Conservation (phyloP, 1,284 basidiomycete species). For the Tylopilus sp. region DNA sequence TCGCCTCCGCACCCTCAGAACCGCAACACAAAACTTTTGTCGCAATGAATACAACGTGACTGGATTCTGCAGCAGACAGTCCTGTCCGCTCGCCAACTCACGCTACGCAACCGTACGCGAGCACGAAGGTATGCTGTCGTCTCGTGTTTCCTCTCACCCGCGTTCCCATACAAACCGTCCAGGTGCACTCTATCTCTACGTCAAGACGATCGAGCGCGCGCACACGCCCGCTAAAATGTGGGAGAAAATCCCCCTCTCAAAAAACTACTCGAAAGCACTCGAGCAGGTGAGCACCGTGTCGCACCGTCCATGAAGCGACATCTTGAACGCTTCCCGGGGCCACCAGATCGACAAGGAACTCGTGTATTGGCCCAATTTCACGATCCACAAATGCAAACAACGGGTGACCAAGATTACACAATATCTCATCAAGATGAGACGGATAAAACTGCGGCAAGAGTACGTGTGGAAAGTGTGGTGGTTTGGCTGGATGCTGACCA, state of each 20-base stretch:
- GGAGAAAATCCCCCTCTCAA: slow-evolving; percentile 95
- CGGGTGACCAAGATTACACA: slow-evolving; percentile 99
- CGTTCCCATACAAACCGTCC: background rate
- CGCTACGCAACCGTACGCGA: slow-evolving; percentile 98
- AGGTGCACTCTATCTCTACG: slow-evolving; percentile 96
- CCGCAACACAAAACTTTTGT: slow-evolving; percentile 96
- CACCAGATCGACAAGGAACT: slow-evolving; percentile 93
- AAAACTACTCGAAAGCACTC: slow-evolving; percentile 94
- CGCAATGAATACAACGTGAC: slow-evolving; percentile 99
- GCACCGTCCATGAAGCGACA: background rate
- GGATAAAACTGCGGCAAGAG: slow-evolving; percentile 91
- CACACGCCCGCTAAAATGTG: slow-evolving; percentile 97
- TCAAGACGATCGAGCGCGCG: slow-evolving; percentile 98
- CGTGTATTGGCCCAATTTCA: slow-evolving; percentile 98
- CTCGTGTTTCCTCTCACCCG: background rate
- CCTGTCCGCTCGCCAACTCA: slow-evolving; percentile 97
- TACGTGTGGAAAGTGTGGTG: slow-evolving; percentile 54
- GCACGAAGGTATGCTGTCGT: slow-evolving; percentile 79
- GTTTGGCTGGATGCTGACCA: slow-evolving; percentile 6
- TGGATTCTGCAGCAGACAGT: slow-evolving; percentile 96
- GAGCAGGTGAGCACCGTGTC: slow-evolving; percentile 78
- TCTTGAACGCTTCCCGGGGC: background rate
- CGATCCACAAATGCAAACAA: slow-evolving; percentile 99
- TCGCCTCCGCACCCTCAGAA: slow-evolving; percentile 59
- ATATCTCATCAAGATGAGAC: slow-evolving; percentile 98